Evolutionary conservation across 148 eudicot genomes (phyloP).

Genomic region (Persicaria tinctoria): DNA sequence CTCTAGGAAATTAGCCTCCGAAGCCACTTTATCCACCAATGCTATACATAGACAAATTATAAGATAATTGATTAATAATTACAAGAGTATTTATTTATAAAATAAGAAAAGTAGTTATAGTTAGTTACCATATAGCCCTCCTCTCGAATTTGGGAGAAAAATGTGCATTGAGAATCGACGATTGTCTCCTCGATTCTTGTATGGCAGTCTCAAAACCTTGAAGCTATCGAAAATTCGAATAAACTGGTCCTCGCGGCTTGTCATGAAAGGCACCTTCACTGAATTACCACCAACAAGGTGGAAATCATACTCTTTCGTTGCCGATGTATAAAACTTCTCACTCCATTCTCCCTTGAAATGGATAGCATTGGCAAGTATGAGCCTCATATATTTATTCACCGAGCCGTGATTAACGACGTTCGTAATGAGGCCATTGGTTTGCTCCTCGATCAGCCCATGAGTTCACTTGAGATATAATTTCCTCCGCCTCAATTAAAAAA

Average conservation of each 20-base stretch:
- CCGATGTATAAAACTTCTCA: constrained; percentile 48
- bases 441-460: constrained; percentile 77
- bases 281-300: constrained; percentile 56
- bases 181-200: neutral
- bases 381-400: constrained; percentile 46
- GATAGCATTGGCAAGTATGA: constrained; percentile 79
- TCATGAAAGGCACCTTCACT: constrained; percentile 78
- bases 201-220: constrained; percentile 16
- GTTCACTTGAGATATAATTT: constrained; percentile 55
- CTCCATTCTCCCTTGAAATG: constrained; percentile 81
- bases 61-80: too few species aligned
- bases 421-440: constrained; percentile 71
- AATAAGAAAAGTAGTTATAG: too few species aligned
- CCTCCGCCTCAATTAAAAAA: too few species aligned
- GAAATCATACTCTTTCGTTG: constrained; percentile 53
- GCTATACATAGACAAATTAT: neutral
- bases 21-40: neutral
- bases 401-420: constrained; percentile 57
- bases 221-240: constrained; percentile 13
- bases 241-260: constrained; percentile 49
- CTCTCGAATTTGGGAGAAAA: constrained; percentile 11
- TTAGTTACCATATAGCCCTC: constrained; percentile 3
- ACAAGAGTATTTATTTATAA: too few species aligned
- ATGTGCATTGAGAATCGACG: constrained; percentile 15
- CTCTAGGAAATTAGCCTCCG: neutral